These are phyloP conservation scores for Botrytis medusae DNA, from an alignment of 2,329 filamentous ascomycete genomes.

Conservation along the genomic window DNA sequence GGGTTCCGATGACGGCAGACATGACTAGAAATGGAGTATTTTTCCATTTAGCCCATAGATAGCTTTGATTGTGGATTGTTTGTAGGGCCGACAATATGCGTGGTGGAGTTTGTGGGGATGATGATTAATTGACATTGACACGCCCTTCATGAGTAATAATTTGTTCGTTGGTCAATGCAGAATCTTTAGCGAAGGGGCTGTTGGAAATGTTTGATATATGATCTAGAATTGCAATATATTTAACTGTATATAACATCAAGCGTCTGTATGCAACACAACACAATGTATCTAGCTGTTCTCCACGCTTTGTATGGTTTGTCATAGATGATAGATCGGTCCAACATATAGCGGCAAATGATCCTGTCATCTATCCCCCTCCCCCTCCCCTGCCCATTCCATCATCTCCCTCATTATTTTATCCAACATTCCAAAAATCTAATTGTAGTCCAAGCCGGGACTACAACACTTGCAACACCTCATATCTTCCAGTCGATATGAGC, in stretches of 20 bases:
- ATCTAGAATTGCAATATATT: background rate
- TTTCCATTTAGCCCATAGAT: background rate
- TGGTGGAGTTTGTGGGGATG: background rate
- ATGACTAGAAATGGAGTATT: background rate
- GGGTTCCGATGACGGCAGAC: background rate
- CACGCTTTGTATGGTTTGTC: background rate
- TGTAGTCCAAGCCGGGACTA: no score
- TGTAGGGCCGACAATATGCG: background rate
- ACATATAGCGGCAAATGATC: no score
- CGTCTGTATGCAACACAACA: background rate
- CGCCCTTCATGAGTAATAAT: background rate
- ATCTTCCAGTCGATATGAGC: no score
- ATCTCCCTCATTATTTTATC: background rate
- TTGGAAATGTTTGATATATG: background rate
- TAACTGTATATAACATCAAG: background rate
- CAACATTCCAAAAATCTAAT: no score
- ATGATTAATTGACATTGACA: background rate
- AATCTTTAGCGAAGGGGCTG: background rate
- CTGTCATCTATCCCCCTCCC: background rate
- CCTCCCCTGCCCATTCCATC: no score
- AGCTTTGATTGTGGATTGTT: background rate
- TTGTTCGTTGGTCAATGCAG: background rate
- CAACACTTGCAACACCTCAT: background rate
- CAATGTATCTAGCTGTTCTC: background rate
- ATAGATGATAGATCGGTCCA: no score